These are phyloP conservation scores for Rhizopogon vinicolor DNA, from an alignment of 768 basidiomycete genomes.

Conservation along the genomic window DNA sequence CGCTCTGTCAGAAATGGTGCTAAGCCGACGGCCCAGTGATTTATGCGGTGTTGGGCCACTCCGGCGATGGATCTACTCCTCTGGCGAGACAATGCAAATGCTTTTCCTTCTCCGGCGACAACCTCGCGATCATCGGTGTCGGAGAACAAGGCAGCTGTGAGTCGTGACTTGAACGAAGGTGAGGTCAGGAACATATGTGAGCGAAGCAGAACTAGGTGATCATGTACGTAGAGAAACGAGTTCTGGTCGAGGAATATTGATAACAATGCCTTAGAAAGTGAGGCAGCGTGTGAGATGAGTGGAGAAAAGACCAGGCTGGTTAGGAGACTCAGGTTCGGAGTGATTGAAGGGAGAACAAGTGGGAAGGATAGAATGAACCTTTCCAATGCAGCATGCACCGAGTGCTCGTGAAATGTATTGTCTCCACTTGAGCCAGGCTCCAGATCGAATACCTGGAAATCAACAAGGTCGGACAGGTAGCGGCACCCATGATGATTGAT, in stretches of 20 bases:
- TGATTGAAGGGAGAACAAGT: constrained; percentile 48
- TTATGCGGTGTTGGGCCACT: constrained; percentile 15
- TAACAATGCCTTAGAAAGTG: constrained; percentile 64
- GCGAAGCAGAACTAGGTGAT: constrained; percentile 64
- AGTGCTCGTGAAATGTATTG: constrained; percentile 14
- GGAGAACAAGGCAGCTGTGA: constrained; percentile 72
- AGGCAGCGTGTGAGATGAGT: constrained; percentile 55
- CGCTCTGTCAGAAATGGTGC: constrained; percentile 68
- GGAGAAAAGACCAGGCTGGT: constrained; percentile 58
- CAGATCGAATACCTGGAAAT: constrained; percentile 58
- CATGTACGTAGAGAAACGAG: constrained; percentile 61
- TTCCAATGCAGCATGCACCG: constrained; percentile 27
- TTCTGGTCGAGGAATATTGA: constrained; percentile 58
- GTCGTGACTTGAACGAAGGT: constrained; percentile 66
- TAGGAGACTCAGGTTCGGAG: constrained; percentile 60
- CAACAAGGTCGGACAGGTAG: constrained; percentile 34
- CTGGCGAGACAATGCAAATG: constrained; percentile 19
- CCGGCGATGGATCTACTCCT: constrained; percentile 10
- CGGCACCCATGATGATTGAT: not conserved
- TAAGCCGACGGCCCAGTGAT: constrained; percentile 65
- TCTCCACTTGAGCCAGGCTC: constrained; percentile 49
- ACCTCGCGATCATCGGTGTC: constrained; percentile 53
- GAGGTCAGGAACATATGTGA: constrained; percentile 74
- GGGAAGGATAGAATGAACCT: constrained; percentile 60
- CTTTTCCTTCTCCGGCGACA: constrained; percentile 19